These are phyloP conservation scores for Fragilaria crotonensis DNA, from an alignment of 108 stramenopile genomes.

Conservation along the genomic window DNA sequence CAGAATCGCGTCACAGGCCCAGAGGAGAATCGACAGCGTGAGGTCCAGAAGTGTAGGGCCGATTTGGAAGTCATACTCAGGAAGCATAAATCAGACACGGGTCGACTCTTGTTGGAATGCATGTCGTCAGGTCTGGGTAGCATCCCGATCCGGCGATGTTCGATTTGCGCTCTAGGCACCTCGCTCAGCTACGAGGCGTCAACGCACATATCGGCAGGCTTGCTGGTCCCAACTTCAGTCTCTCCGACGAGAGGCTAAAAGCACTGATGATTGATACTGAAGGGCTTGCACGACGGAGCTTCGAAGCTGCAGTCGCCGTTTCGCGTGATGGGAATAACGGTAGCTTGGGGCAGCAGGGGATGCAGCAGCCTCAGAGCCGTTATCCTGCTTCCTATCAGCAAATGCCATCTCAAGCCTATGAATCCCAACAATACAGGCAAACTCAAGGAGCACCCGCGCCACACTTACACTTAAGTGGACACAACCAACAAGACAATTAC, in stretches of 20 bases:
- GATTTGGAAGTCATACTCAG: background rate
- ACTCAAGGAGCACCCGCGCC: too few species aligned
- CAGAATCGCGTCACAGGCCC: background rate
- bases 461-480: too few species aligned
- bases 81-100: background rate
- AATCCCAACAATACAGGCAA: too few species aligned
- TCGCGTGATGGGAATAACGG: too few species aligned
- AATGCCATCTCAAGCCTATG: too few species aligned
- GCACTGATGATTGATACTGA: background rate
- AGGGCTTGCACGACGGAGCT: background rate
- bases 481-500: too few species aligned
- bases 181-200: background rate
- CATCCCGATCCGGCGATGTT: background rate
- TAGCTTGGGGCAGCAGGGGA: too few species aligned
- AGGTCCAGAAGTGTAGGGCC: background rate
- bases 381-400: too few species aligned
- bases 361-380: too few species aligned
- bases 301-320: too few species aligned
- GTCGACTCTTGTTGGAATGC: background rate
- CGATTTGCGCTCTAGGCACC: background rate
- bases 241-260: background rate
- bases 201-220: background rate
- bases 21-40: background rate
- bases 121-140: background rate
- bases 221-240: background rate